Base-by-base conservation (phyloP, 495 filamentous ascomycete genomes). In the Monascus purpureus region DNA sequence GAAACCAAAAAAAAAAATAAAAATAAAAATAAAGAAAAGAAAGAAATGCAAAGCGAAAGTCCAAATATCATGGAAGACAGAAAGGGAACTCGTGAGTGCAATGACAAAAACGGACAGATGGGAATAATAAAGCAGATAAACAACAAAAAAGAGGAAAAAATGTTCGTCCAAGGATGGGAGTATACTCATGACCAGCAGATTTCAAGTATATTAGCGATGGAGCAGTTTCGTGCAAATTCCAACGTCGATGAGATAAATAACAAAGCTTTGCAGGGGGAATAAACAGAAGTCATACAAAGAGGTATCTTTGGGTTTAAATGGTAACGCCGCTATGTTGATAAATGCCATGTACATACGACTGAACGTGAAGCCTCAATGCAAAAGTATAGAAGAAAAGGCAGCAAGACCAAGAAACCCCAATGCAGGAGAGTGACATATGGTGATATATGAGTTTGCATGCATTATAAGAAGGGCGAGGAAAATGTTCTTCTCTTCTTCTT, bases 371-470 rank as follows among this genome's bases (percentile, higher is more conserved):
- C 45, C 36, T 46, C 31, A 13, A 38, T 49, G 35, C 45, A 43
- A 28, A 37, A 20, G 28, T 20, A 22, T 22, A 22, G 9, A 5
- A 22, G 9, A 22, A 22, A 22, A 9, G 20, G 20, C 4, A 22
- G 4, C 20, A 22, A 22, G 20, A 9, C 20, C 4, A 5, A 22
- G 20, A 25, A 33, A 31, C 30, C 29, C 22, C 23, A 39, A 34
- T 36, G 28, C 32, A 48, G 43, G 39, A 33, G 46, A 31, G 46
- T 45, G 42, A 49, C 34, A 36, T n/a, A 54, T 52, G 52, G 59
- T 52, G 59, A 57, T 61, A 63, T 63, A 57, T 57, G 53, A 53
- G 53, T 48, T 49, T 46, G 42, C 50, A 65, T 65, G 60, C 58
- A 61, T 49, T 45, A 46, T 40, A 45, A 43, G 47, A 53, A 55